Base-by-base conservation (phyloP, 306 rosid genomes). In the Sicyos baderoa region DNA sequence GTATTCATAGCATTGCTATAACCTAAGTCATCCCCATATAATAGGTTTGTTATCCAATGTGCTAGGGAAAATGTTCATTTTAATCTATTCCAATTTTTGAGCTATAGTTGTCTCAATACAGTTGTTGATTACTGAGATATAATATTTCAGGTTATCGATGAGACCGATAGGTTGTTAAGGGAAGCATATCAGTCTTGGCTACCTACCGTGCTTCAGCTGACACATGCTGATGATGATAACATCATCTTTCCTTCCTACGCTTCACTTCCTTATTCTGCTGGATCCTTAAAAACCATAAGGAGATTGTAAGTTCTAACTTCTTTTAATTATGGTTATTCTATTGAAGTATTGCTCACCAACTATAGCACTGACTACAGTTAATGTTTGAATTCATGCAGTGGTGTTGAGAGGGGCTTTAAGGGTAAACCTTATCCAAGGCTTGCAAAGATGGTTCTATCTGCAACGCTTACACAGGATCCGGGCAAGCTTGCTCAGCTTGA, bases 161-260 rank as follows among this genome's bases (percentile, higher is more conserved):
- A 93, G 85, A 86, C 97, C 23, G 94, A 93, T 77, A 84, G 94
- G 40, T 72, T 93, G 74, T 93, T 89, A 6, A 85, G 97, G 75
- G 97, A 93, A 79, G 86, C 96, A 72, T 89, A 93, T 76, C 98
- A 93, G 69, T 88, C 91, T 21, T 89, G 97, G 96, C 85, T 93
- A 60, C 97, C 96, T 66, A 83, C 89, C 13, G 94, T 88, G 76
- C 89, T 93, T 73, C 85, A 80, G 56, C 75, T 79, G 79, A 81
- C 85, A 54, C 78, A 70, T 53, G 62, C 76, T 55, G 79, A 73
- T 7, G 87, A 86, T 61, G 82, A 79, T 54, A 54, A 77, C 75
- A 72, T 67, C 54, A 76, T 72, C 74, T 85, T 86, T 60, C 40
- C 67, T 13, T 81, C 84, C 54, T 81, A 58, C 76, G 79, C 77